Evolutionary conservation across 768 basidiomycete species (phyloP), one percentile per base, ranked within the genome.

Genomic region (Leccinum broughii): DNA sequence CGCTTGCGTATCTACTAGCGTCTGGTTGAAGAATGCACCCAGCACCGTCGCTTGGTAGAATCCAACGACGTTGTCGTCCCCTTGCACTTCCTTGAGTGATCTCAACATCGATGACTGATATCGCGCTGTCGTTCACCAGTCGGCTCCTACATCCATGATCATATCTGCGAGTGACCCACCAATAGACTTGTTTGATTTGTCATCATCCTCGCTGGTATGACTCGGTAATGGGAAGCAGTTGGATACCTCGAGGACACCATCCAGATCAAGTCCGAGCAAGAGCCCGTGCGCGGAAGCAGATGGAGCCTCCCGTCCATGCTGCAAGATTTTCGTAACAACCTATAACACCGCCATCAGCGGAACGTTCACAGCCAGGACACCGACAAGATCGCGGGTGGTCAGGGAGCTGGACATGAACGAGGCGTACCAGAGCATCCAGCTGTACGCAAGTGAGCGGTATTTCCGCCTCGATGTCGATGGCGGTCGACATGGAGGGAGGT

Each of bases 251-350:
- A 96, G 84, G 51, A 84, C 83, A 3, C 95, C 94, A 74, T 96
- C 93, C 37, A 98, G 79, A 77, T 98, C 95, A 58, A 98, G 84
- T 48, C 95, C 95, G 57, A 98, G 81, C 54, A 98, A 77, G 58
- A 95, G 81, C 60, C 95, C 95, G 70, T 92, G 86, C 28, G 89
- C 89, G 54, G 84, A 83, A n/a, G 85, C 77, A 9, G 87, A 84
- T 28, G 83, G 80, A 14, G 87, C 81, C 71, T 96, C 95, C 54
- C 88, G 84, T 48, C 91, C 85, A 71, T 97, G 95, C 77, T 97
- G 96, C 69, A 95, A 81, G 56, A 98, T 95, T 79, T 96, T 97
- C 57, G 91, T 85, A 58, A 95, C 88, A 56, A 93, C 93, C 95
- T 96, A 71, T 49, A 58, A 59, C 56, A 60, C 54, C 53, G 37